These are phyloP conservation scores for Penicillium soppii DNA, from an alignment of 495 filamentous ascomycete genomes.

Conservation along the genomic window DNA sequence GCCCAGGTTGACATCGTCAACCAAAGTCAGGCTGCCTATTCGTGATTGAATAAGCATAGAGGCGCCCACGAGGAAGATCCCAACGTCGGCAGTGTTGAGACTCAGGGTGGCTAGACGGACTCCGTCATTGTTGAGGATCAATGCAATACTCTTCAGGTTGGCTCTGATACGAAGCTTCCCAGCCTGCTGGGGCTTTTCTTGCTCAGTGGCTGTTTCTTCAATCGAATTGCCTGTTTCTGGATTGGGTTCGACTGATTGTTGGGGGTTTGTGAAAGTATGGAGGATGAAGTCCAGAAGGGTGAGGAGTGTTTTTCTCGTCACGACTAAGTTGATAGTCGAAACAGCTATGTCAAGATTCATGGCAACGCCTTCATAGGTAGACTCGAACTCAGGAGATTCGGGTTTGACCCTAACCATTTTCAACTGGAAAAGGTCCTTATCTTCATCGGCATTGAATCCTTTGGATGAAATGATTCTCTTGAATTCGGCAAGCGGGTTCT, in stretches of 20 bases:
- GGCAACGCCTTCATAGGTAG: constrained; percentile 86
- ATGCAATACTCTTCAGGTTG: constrained; percentile 84
- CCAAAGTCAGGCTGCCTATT: constrained; percentile 80
- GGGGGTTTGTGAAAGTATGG: constrained; percentile 84
- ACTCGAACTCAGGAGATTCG: constrained; percentile 90
- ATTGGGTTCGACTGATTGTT: constrained; percentile 37
- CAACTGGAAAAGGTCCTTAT: constrained; percentile 80
- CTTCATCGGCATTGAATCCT: constrained; percentile 65
- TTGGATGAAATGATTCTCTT: constrained; percentile 93
- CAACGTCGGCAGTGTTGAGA: constrained; percentile 86
- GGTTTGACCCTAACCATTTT: constrained; percentile 87
- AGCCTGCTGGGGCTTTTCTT: constrained; percentile 38
- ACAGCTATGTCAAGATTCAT: constrained; percentile 89
- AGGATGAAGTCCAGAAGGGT: constrained; percentile 95
- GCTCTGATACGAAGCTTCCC: constrained; percentile 81
- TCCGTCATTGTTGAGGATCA: constrained; percentile 98
- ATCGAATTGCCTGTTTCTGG: constrained; percentile 44
- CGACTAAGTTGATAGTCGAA: constrained; percentile 92
- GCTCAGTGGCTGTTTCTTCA: constrained; percentile 39
- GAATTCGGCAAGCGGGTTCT: constrained; percentile 88
- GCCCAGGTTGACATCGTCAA: constrained; percentile 94
- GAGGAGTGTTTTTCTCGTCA: constrained; percentile 88
- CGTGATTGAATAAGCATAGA: constrained; percentile 83
- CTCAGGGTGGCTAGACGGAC: constrained; percentile 91
- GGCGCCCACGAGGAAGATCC: constrained; percentile 80